Percentiles rank a stretch among this genome's conserved stretches.
Evolutionary conservation across 2,329 filamentous ascomycete species (phyloP).

Genomic region (Penicillium sp.): DNA sequence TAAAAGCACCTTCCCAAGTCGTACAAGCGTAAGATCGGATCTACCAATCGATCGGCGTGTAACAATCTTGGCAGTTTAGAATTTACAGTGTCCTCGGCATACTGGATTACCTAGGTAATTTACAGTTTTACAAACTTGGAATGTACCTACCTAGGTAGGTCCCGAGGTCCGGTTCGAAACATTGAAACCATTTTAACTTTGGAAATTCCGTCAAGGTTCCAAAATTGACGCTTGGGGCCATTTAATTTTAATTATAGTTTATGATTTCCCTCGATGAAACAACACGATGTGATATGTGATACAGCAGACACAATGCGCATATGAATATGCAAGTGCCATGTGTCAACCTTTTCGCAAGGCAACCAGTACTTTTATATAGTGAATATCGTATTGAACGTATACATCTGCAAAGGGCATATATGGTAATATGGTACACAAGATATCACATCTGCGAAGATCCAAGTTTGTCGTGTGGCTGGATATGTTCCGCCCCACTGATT

Average conservation of each 20-base stretch:
- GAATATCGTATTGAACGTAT: background rate
- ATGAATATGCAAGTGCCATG: conserved; percentile 23
- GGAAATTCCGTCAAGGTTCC: background rate
- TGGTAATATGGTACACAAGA: background rate
- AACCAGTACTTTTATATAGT: background rate
- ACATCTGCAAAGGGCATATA: background rate
- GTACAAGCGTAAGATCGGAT: conserved; percentile 9
- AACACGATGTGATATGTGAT: conserved; percentile 9
- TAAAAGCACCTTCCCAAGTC: conserved; percentile 12
- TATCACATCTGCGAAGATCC: conserved; percentile 1
- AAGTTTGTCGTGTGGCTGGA: background rate
- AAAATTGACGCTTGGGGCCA: background rate
- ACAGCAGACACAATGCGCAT: conserved; percentile 7
- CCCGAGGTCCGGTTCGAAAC: background rate
- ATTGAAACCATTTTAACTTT: background rate
- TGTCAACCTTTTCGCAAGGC: conserved; percentile 17
- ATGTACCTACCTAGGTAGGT: too few species aligned
- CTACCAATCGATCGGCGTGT: conserved; percentile 8
- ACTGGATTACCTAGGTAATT: background rate
- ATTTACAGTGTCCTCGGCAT: background rate
- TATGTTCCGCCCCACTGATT: conserved; percentile 8
- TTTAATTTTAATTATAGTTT: conserved; percentile 12
- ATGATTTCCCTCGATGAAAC: background rate
- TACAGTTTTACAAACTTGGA: background rate
- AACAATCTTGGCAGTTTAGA: background rate